phyloP scores from a whole-genome alignment of 352 stramenopile genomes.

The Pythium folliculosum region DNA sequence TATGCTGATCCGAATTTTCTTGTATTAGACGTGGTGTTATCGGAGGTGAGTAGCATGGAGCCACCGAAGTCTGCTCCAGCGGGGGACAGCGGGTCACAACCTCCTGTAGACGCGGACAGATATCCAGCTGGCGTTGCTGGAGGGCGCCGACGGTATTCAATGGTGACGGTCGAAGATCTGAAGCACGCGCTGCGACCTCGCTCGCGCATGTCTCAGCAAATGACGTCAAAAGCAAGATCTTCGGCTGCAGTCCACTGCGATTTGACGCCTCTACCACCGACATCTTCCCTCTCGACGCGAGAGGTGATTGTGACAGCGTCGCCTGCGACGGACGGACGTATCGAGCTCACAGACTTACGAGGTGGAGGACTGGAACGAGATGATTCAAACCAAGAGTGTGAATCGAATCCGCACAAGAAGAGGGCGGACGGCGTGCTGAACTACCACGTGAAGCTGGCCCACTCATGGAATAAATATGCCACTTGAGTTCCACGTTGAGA shows the following conservation, averaged over 20 bases:
- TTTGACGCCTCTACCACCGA: slow-evolving; percentile 8
- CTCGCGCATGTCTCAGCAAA: slow-evolving; percentile 14
- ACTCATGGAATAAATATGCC: slow-evolving; percentile 42
- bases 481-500: slow-evolving; percentile 28
- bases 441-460: slow-evolving; percentile 66
- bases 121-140: not conserved
- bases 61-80: slow-evolving; percentile 5
- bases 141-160: slow-evolving; percentile 35
- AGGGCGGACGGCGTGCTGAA: slow-evolving; percentile 38
- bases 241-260: slow-evolving; percentile 45
- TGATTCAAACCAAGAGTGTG: slow-evolving; percentile 24
- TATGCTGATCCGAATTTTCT: too few relatives aligned
- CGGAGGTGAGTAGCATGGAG: slow-evolving; percentile 6
- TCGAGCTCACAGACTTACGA: slow-evolving; percentile 33
- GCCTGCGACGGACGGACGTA: slow-evolving; percentile 4
- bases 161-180: slow-evolving; percentile 53
- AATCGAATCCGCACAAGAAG: slow-evolving; percentile 16
- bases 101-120: not conserved
- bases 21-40: slow-evolving; percentile 17
- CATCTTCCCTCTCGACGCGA: not conserved
- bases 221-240: not conserved
- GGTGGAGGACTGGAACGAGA: not conserved
- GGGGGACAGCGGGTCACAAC: not conserved
- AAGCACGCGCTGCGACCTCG: slow-evolving; percentile 39
- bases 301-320: slow-evolving; percentile 21